These are phyloP conservation scores for Chrysanthemum makinoi DNA, from an alignment of 129 eudicot species.

Conservation along the genomic window DNA sequence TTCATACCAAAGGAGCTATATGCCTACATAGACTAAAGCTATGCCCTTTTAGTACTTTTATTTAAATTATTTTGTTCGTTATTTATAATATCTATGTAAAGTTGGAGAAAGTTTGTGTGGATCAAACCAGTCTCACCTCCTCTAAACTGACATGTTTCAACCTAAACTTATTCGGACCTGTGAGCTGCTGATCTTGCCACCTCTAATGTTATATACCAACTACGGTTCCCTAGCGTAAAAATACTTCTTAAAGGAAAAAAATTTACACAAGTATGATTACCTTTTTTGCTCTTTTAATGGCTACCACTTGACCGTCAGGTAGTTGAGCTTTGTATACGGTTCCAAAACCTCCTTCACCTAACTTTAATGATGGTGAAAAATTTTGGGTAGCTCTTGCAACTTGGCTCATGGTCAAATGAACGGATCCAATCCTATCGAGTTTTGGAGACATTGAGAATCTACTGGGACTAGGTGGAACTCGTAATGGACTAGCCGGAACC, in stretches of 20 bases:
- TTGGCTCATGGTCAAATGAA: constrained; percentile 75
- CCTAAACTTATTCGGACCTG: no score
- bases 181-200: background rate
- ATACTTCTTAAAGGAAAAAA: no score
- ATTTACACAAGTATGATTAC: constrained; percentile 29
- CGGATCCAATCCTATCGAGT: constrained; percentile 63
- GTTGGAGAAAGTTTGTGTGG: no score
- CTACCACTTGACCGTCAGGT: constrained; percentile 74
- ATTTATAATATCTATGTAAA: no score
- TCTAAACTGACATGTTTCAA: background rate
- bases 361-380: constrained; percentile 59
- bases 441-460: constrained; percentile 85
- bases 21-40: no score
- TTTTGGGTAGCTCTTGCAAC: constrained; percentile 75
- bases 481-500: constrained; percentile 57
- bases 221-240: no score
- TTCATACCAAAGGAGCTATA: background rate
- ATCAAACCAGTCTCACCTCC: background rate
- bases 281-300: constrained; percentile 90
- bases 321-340: constrained; percentile 83
- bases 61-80: no score
- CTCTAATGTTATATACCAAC: background rate
- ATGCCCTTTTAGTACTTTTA: no score
- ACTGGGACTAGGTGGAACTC: constrained; percentile 85
- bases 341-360: constrained; percentile 97